Conservation (phyloP, 441 rosid genomes). For the Pelargonium australe region DNA sequence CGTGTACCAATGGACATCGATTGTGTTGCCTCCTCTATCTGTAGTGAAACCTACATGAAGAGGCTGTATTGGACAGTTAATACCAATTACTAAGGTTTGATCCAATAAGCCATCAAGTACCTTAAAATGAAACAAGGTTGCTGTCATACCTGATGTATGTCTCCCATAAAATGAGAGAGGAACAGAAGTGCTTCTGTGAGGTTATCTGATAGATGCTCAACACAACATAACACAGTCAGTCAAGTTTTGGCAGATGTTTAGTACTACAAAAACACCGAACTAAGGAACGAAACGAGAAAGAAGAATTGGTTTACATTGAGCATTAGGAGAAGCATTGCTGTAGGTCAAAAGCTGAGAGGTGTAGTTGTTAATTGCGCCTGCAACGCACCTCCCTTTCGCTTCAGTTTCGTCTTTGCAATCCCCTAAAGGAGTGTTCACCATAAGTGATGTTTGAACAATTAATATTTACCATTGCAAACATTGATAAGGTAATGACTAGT, state of each 20-base stretch:
- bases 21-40: slow-evolving; percentile 79
- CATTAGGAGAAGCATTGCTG: slow-evolving; percentile 28
- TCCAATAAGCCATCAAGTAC: background rate
- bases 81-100: background rate
- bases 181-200: slow-evolving; percentile 84
- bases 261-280: no score
- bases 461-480: no score
- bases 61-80: slow-evolving; percentile 43
- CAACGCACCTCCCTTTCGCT: slow-evolving; percentile 59
- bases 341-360: slow-evolving; percentile 76
- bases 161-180: slow-evolving; percentile 80
- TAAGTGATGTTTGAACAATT: no score
- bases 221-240: background rate
- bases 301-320: slow-evolving; percentile 58
- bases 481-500: no score
- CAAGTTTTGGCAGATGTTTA: background rate
- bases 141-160: slow-evolving; percentile 66
- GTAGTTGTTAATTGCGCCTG: slow-evolving; percentile 84
- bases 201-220: slow-evolving; percentile 43
- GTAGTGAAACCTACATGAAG: slow-evolving; percentile 66
- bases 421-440: slow-evolving; percentile 54
- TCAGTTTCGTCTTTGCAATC: slow-evolving; percentile 77
- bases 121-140: background rate
- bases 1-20: slow-evolving; percentile 74
- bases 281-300: no score